phyloP scores from a whole-genome alignment of 2,329 filamentous ascomycete species.

The Trichoderma sp. region DNA sequence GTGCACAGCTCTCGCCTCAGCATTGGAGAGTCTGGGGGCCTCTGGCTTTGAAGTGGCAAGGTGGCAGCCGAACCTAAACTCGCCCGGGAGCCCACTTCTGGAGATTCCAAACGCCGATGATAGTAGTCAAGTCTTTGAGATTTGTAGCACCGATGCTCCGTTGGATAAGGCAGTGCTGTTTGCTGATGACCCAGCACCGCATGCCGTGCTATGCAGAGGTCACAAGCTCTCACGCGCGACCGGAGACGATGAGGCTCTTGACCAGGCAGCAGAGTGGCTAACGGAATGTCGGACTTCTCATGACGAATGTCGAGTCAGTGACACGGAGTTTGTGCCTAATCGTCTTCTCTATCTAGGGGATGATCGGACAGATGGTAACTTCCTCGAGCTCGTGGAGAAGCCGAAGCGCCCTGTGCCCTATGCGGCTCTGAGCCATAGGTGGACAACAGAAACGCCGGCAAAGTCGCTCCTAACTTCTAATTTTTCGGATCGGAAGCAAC shows the following conservation, averaged over 20 bases:
- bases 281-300: not conserved
- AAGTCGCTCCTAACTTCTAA: constrained; percentile 1
- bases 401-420: not conserved
- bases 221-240: not conserved
- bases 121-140: not conserved
- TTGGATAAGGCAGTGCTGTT: not conserved
- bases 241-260: not conserved
- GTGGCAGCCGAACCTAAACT: not conserved
- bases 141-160: not conserved
- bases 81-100: not conserved
- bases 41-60: not conserved
- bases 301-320: not conserved
- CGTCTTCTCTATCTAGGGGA: constrained; percentile 9
- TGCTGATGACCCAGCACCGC: not conserved
- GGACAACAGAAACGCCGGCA: constrained; percentile 13
- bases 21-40: not conserved
- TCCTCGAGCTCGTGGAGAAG: constrained; percentile 10
- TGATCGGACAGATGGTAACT: not conserved
- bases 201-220: not conserved
- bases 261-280: constrained; percentile 7
- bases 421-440: constrained; percentile 15
- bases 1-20: constrained; percentile 4
- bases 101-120: not conserved
- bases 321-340: constrained; percentile 9
- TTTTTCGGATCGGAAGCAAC: not conserved